Base-by-base conservation (phyloP, 371 early-diverging fungal genomes). In the Rhizopus sp. region DNA sequence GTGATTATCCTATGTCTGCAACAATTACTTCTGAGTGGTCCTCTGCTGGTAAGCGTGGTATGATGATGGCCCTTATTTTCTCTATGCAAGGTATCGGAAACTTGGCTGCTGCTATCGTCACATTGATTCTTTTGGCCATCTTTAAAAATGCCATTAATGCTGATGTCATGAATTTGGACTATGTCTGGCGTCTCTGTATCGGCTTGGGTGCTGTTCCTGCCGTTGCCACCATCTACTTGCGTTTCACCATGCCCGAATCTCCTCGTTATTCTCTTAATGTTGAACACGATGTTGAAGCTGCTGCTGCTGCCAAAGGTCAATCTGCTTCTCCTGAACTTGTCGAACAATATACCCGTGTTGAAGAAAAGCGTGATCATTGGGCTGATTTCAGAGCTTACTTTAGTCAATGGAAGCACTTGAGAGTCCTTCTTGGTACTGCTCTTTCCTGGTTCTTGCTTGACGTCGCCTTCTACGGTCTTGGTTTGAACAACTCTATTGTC, bases 61-160 rank as follows among this genome's bases (percentile, higher is more conserved):
- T 78, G 73, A 85, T 86, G 83, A 82, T 85, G 83, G 80, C 75
- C 7, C 79, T 89, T 13, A 92, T 94, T 37, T 95, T 94, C 77
- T 85, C 93, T 50, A 94, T 94, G 93, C 95, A 94, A 72, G 96
- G 94, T 40, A 78, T 94, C 53, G 96, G 96, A 37, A 89, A 91
- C 62, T 70, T 95, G 50, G 75, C 88, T 38, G 91, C 92, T 37
- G 84, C 89, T 15, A 70, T 93, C 17, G 87, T 91, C 30, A 80
- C 88, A 16, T 55, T 87, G 8, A 68, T 93, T 12, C 62, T 89
- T 29, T 75, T 96, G 23, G 83, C 87, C n/a, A 78, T 78, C 40
- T 88, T 88, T 81, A 88, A 89, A 74, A 35, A 64, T 46, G 69
- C 69, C 30, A 82, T 94, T 64, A 69, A 72, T 17, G 72, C 62